A percentile compares a stretch with the other conserved stretches of the same genome.
These are phyloP conservation scores for Neofusicoccum kwambonambiense DNA, from an alignment of 2,329 filamentous ascomycete genomes.

Conservation along the genomic window DNA sequence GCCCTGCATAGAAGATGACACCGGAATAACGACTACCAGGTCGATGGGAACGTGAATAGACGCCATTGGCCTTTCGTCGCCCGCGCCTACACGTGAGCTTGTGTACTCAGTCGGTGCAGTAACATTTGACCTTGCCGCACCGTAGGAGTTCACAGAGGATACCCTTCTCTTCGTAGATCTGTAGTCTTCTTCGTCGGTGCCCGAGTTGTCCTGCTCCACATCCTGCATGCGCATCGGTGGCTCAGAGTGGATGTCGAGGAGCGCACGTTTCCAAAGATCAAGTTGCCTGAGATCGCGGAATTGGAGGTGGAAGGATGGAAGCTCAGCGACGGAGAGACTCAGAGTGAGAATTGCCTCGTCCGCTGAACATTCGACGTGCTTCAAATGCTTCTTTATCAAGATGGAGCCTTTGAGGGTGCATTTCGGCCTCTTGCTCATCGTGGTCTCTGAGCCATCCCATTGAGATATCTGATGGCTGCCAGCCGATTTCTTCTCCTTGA, in stretches of 20 bases:
- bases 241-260: conserved; percentile 76
- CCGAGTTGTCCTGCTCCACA: conserved; percentile 77
- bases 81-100: conserved; percentile 45
- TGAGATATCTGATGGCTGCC: conserved; percentile 43
- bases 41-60: conserved; percentile 88
- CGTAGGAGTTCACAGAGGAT: conserved; percentile 83
- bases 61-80: conserved; percentile 47
- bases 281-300: conserved; percentile 83
- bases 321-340: conserved; percentile 84
- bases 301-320: conserved; percentile 90
- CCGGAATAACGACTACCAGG: conserved; percentile 92
- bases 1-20: conserved; percentile 99
- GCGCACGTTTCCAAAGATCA: conserved; percentile 84
- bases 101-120: conserved; percentile 66
- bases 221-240: conserved; percentile 60
- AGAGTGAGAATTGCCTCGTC: conserved; percentile 86
- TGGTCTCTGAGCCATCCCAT: conserved; percentile 60
- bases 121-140: conserved; percentile 68
- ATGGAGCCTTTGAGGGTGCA: conserved; percentile 97
- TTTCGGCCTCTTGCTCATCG: conserved; percentile 60
- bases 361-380: conserved; percentile 71
- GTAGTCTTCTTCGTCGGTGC: conserved; percentile 86
- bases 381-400: conserved; percentile 95
- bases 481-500: conserved; percentile 86
- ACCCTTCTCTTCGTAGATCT: conserved; percentile 64